Evolutionary conservation across 768 basidiomycete species (phyloP).

Genomic region (Clathrus columnatus): DNA sequence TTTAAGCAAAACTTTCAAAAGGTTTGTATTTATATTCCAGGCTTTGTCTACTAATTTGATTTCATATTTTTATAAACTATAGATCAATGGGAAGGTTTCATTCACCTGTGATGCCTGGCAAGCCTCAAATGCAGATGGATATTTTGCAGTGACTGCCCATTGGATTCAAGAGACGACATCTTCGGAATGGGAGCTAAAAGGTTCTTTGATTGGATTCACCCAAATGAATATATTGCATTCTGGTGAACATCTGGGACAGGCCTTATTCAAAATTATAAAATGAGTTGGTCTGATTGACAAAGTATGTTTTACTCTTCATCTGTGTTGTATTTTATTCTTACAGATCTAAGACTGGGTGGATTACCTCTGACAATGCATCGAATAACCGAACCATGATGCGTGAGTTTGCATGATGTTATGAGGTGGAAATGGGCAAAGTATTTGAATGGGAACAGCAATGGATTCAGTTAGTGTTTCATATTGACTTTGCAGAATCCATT

Average conservation of each 20-base stretch:
- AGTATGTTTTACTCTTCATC: slow-evolving; percentile 17
- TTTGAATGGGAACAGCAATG: slow-evolving; percentile 10
- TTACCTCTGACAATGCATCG: slow-evolving; percentile 30
- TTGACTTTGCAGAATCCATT: too few relatives aligned
- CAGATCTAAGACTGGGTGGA: slow-evolving; percentile 28
- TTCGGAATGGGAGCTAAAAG: slow-evolving; percentile 25
- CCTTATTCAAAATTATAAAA: slow-evolving; percentile 27
- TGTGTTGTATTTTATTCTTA: neutral
- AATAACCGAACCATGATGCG: slow-evolving; percentile 30
- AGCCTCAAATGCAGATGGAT: too few relatives aligned
- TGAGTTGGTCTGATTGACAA: slow-evolving; percentile 22
- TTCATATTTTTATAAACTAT: too few relatives aligned
- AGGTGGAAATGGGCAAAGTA: neutral
- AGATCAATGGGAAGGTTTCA: too few relatives aligned
- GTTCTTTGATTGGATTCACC: slow-evolving; percentile 28
- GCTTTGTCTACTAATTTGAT: too few relatives aligned
- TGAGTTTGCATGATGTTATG: slow-evolving; percentile 16
- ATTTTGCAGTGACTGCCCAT: too few relatives aligned
- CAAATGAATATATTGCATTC: slow-evolving; percentile 29
- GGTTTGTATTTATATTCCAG: neutral
- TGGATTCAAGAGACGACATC: too few relatives aligned
- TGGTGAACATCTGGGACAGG: slow-evolving; percentile 27
- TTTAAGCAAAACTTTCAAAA: neutral
- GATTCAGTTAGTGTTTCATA: slow-evolving; percentile 3
- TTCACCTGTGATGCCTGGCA: too few relatives aligned